Conservation (phyloP, 2,329 filamentous ascomycete species). For the Trichoderma afroharzianum region DNA sequence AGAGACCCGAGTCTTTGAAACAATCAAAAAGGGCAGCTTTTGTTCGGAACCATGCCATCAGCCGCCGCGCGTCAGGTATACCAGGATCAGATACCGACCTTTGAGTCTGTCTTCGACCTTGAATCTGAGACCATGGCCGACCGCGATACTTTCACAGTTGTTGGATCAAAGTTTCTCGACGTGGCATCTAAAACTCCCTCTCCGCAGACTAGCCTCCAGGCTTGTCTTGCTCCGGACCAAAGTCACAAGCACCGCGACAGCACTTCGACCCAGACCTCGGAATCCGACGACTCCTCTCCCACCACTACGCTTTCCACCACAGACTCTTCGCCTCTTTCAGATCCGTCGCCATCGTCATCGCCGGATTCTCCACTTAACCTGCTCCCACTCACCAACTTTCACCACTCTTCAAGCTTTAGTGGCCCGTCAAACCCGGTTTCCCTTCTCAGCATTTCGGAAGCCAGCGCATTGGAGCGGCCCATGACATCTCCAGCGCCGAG, state of each 20-base stretch:
- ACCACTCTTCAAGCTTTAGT: slow-evolving; percentile 57
- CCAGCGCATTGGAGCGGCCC: slow-evolving; percentile 46
- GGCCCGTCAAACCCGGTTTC: slow-evolving; percentile 39
- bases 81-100: slow-evolving; percentile 69
- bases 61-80: slow-evolving; percentile 58
- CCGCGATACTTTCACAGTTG: slow-evolving; percentile 50
- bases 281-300: slow-evolving; percentile 89
- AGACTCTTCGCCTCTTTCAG: slow-evolving; percentile 84
- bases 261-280: slow-evolving; percentile 72
- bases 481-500: slow-evolving; percentile 68
- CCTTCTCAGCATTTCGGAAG: slow-evolving; percentile 42
- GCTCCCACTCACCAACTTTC: slow-evolving; percentile 66
- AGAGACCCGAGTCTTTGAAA: neutral
- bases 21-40: neutral
- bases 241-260: slow-evolving; percentile 71
- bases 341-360: slow-evolving; percentile 86
- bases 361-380: slow-evolving; percentile 83
- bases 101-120: slow-evolving; percentile 72
- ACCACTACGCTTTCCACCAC: slow-evolving; percentile 92
- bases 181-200: slow-evolving; percentile 41
- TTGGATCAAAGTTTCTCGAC: slow-evolving; percentile 51
- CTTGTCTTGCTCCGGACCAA: slow-evolving; percentile 42
- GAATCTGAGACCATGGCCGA: slow-evolving; percentile 55
- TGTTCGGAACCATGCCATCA: slow-evolving; percentile 53
- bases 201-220: slow-evolving; percentile 36